Evolutionary conservation across 306 rosid species (phyloP).

Genomic region (Lathyrus oleraceus): DNA sequence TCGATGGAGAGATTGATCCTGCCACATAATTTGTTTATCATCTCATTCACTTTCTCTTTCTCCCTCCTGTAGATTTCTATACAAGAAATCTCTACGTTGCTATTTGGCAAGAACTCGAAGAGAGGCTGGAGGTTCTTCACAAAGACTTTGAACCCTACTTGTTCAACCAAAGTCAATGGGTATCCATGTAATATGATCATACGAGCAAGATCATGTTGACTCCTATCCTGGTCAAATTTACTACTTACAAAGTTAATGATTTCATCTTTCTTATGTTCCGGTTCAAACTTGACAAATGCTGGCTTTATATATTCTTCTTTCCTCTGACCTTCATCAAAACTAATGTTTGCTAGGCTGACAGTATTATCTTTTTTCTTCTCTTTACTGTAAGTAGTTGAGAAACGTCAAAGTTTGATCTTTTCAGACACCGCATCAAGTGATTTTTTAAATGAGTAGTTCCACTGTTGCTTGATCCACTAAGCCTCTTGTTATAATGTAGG

Average conservation of each 20-base stretch:
- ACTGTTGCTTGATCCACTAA: slow-evolving; percentile 96
- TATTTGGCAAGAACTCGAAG: too few relatives aligned
- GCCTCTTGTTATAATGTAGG: slow-evolving; percentile 89
- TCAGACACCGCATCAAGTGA: slow-evolving; percentile 92
- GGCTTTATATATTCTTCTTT: slow-evolving; percentile 76
- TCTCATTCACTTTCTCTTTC: slow-evolving; percentile 60
- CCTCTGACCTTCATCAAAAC: slow-evolving; percentile 76
- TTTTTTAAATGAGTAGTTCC: slow-evolving; percentile 97
- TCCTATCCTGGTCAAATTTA: too few relatives aligned
- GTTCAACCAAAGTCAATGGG: too few relatives aligned
- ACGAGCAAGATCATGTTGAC: too few relatives aligned
- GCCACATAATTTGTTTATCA: slow-evolving; percentile 62
- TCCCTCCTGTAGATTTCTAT: too few relatives aligned
- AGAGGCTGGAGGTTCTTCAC: too few relatives aligned
- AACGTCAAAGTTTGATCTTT: slow-evolving; percentile 84
- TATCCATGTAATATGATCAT: too few relatives aligned
- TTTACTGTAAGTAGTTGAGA: slow-evolving; percentile 92
- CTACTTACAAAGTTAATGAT: slow-evolving; percentile 55
- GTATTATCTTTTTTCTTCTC: slow-evolving; percentile 81
- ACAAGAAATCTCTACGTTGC: too few relatives aligned
- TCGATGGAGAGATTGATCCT: slow-evolving; percentile 83
- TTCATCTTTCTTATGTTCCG: slow-evolving; percentile 77
- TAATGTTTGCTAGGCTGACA: slow-evolving; percentile 51
- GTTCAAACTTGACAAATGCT: slow-evolving; percentile 69
- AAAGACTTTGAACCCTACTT: too few relatives aligned